These are phyloP conservation scores for Buddleja alternifolia DNA, from an alignment of 257 asterid genomes.

Conservation along the genomic window DNA sequence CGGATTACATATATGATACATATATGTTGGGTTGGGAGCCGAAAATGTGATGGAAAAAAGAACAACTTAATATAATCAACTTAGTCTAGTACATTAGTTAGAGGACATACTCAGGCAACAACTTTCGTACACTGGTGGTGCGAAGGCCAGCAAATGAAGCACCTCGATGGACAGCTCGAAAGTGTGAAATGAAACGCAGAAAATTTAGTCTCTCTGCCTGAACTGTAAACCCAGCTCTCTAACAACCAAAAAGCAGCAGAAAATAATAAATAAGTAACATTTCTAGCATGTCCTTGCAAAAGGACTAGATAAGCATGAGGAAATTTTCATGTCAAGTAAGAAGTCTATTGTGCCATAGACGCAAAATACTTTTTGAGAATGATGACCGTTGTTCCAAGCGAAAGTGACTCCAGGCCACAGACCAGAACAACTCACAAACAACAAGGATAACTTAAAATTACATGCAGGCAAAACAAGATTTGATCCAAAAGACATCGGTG, in stretches of 20 bases:
- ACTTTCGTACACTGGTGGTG: constrained; percentile 93
- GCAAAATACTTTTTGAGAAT: not conserved
- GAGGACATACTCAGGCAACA: constrained; percentile 95
- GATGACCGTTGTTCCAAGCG: not conserved
- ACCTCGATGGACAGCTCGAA: constrained; percentile 98
- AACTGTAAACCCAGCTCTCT: constrained; percentile 97
- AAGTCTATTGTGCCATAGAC: not conserved
- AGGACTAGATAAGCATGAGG: not conserved
- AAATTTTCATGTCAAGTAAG: not conserved
- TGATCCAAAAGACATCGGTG: not conserved
- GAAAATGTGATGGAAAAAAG: constrained; percentile 20
- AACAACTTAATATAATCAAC: constrained; percentile 7
- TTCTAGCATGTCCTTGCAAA: constrained; percentile 22
- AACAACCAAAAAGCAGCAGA: constrained; percentile 32
- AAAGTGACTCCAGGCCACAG: too few species aligned
- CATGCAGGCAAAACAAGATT: constrained; percentile 14
- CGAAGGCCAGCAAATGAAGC: constrained; percentile 97
- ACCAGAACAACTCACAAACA: not conserved
- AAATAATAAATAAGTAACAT: constrained; percentile 22
- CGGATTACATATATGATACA: constrained; percentile 3
- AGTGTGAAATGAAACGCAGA: constrained; percentile 91
- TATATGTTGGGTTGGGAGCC: constrained; percentile 2
- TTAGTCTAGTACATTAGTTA: not conserved
- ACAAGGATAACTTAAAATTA: not conserved
- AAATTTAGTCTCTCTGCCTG: constrained; percentile 89